Conservation (phyloP, 2,329 filamentous ascomycete species). For the Dothiorella sarmentorum region DNA sequence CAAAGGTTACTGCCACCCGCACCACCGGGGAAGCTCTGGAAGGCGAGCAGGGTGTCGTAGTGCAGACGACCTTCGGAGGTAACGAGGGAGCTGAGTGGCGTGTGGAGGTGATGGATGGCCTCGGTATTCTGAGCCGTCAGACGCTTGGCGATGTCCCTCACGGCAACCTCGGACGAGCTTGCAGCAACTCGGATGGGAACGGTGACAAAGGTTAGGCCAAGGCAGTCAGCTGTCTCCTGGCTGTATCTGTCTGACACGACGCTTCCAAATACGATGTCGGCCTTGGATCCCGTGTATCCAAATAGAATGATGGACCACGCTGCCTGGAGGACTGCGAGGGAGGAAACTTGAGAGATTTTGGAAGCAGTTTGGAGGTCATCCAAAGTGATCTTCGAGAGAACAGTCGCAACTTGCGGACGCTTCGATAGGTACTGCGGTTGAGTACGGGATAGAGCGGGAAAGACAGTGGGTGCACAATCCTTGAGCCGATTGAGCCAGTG, state of each 20-base stretch:
- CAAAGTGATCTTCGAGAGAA: background rate
- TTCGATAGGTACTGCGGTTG: background rate
- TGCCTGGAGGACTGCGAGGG: slow-evolving; percentile 12
- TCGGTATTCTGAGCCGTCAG: slow-evolving; percentile 13
- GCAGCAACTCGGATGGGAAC: slow-evolving; percentile 15
- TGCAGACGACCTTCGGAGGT: slow-evolving; percentile 13
- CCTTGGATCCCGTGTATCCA: slow-evolving; percentile 11
- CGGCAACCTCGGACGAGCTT: background rate
- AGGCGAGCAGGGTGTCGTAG: slow-evolving; percentile 15
- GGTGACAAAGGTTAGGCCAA: slow-evolving; percentile 14
- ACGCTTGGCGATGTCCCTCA: slow-evolving; percentile 8
- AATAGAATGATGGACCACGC: slow-evolving; percentile 15
- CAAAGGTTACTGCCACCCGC: background rate
- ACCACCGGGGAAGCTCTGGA: slow-evolving; percentile 15
- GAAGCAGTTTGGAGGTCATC: slow-evolving; percentile 6
- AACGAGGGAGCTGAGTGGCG: slow-evolving; percentile 8
- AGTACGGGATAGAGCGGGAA: slow-evolving; percentile 27
- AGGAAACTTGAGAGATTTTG: slow-evolving; percentile 7
- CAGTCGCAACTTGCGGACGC: slow-evolving; percentile 1
- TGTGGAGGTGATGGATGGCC: slow-evolving; percentile 14
- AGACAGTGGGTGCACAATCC: slow-evolving; percentile 43
- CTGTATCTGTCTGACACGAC: slow-evolving; percentile 16
- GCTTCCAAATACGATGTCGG: slow-evolving; percentile 16
- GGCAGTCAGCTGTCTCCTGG: slow-evolving; percentile 13
- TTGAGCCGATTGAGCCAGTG: slow-evolving; percentile 63